Percentiles rank a stretch among this genome's conserved stretches.
Conservation (phyloP, 257 asterid genomes). For the Solanum ahanhuiri region DNA sequence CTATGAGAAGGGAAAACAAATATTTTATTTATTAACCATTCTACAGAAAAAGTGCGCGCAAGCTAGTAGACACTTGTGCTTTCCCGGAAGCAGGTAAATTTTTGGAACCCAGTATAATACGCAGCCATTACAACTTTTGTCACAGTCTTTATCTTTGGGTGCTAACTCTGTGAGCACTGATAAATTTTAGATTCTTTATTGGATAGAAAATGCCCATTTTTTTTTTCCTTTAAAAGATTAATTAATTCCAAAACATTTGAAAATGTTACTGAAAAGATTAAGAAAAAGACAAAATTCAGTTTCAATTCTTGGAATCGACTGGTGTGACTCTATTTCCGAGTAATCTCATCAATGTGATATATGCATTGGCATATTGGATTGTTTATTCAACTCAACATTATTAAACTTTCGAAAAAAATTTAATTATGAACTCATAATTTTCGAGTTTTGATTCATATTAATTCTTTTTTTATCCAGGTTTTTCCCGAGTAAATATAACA, state of each 20-base stretch:
- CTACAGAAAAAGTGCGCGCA: slow-evolving; percentile 57
- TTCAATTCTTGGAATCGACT: slow-evolving; percentile 11
- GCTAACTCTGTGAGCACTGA: no score
- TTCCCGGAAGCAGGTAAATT: slow-evolving; percentile 84
- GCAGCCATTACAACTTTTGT: no score
- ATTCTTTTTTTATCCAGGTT: slow-evolving; percentile 25
- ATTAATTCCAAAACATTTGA: not conserved
- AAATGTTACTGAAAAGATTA: not conserved
- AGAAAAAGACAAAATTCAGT: not conserved
- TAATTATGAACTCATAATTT: not conserved
- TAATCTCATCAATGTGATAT: not conserved
- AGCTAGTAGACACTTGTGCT: slow-evolving; percentile 55
- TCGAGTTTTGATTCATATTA: accelerated
- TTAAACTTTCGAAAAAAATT: not conserved
- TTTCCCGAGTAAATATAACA: slow-evolving; percentile 80
- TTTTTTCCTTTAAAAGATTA: no score
- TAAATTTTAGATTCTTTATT: not conserved
- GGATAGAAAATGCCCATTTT: not conserved
- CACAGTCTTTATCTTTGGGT: no score
- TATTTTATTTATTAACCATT: slow-evolving; percentile 44
- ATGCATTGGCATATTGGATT: not conserved
- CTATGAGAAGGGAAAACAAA: slow-evolving; percentile 71
- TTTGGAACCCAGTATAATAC: not conserved
- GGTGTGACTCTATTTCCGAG: slow-evolving; percentile 5
- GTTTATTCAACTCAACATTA: not conserved